A percentile compares a stretch with the other conserved stretches of the same genome.
These are phyloP conservation scores for Arachis hypogaea DNA, from an alignment of 306 rosid genomes.

Conservation along the genomic window DNA sequence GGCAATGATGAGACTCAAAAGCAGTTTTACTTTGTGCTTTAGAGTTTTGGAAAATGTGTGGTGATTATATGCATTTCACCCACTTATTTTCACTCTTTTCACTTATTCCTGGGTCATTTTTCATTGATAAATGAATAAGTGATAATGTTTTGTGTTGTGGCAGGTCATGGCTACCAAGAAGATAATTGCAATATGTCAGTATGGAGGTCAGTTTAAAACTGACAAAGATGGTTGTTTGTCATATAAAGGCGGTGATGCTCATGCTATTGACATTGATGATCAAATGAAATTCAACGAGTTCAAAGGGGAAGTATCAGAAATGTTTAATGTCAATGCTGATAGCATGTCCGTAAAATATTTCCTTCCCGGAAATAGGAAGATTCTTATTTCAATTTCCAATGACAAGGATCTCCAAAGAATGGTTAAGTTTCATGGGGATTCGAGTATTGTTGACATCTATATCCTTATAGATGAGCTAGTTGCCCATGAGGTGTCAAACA, in stretches of 20 bases:
- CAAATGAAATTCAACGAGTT: slow-evolving; percentile 69
- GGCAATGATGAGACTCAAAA: neutral
- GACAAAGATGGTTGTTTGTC: slow-evolving; percentile 70
- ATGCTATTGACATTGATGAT: slow-evolving; percentile 89
- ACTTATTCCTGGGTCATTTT: neutral
- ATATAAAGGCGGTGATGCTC: slow-evolving; percentile 86
- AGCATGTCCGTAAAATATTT: slow-evolving; percentile 74
- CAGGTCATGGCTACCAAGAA: slow-evolving; percentile 76
- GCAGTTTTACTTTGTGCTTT: neutral
- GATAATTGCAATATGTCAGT: slow-evolving; percentile 88
- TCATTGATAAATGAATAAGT: slow-evolving; percentile 3
- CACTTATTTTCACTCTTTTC: neutral
- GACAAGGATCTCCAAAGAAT: slow-evolving; percentile 92
- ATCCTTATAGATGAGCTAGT: slow-evolving; percentile 62
- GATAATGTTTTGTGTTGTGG: slow-evolving; percentile 22
- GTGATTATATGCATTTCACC: slow-evolving; percentile 8
- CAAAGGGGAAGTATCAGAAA: slow-evolving; percentile 73
- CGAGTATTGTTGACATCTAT: slow-evolving; percentile 66
- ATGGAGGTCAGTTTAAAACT: slow-evolving; percentile 79
- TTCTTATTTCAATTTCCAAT: slow-evolving; percentile 83
- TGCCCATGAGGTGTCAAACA: slow-evolving; percentile 61
- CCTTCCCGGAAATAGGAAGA: slow-evolving; percentile 88
- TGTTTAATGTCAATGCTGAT: slow-evolving; percentile 62
- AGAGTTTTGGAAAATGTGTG: neutral
- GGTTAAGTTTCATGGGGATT: slow-evolving; percentile 77